These are phyloP conservation scores for Tilletia horrida DNA, from an alignment of 1,284 basidiomycete species.

Conservation along the genomic window DNA sequence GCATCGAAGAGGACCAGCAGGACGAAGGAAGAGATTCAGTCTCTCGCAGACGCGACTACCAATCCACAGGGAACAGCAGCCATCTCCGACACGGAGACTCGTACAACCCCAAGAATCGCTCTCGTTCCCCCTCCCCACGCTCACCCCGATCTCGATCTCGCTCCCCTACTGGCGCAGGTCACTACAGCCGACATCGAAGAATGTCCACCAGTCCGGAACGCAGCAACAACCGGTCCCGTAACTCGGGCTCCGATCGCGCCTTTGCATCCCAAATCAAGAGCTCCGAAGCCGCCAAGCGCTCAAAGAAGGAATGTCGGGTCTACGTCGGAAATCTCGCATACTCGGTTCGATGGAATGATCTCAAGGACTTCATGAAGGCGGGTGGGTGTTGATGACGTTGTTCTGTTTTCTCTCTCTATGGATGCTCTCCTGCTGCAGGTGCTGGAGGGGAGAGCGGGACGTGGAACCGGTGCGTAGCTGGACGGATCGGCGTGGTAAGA, in stretches of 20 bases:
- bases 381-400: conserved; percentile 46
- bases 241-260: conserved; percentile 26
- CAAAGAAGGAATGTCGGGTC: conserved; percentile 94
- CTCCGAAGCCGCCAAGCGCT: conserved; percentile 68
- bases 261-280: conserved; percentile 25
- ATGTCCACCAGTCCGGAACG: conserved; percentile 3
- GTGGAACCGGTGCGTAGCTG: no score
- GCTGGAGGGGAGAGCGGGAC: no score
- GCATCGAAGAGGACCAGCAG: background rate
- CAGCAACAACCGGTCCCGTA: conserved; percentile 6
- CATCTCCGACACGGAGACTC: conserved; percentile 11
- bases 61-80: background rate
- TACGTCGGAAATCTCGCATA: conserved; percentile 98
- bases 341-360: conserved; percentile 93
- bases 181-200: background rate
- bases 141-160: conserved; percentile 6
- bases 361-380: conserved; percentile 62
- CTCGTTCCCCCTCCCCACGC: conserved; percentile 9
- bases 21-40: background rate
- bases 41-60: conserved; percentile 15
- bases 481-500: no score
- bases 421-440: background rate
- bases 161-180: background rate
- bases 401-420: background rate
- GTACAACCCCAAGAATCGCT: background rate